A percentile compares a stretch with the other conserved stretches of the same genome.
Evolutionary conservation across 305 asterid genomes (phyloP).

Genomic region (Solanum hybrid): DNA sequence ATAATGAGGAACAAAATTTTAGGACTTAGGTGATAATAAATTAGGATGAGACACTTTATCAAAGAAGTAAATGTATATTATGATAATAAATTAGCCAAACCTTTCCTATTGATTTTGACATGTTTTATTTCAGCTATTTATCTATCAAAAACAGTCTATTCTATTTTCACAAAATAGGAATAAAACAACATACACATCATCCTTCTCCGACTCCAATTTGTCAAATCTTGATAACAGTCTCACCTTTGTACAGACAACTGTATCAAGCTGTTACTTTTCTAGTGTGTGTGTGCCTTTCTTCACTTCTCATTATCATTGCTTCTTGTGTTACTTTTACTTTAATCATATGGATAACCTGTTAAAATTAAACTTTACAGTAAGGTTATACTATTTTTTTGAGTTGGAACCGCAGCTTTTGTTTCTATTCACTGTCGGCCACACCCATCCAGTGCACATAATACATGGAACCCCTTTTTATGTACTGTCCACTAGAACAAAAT

Average conservation of each 20-base stretch:
- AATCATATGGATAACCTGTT: not conserved
- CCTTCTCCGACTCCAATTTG: not conserved
- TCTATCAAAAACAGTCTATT: not conserved
- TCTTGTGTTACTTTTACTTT: not conserved
- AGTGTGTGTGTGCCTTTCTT: not conserved
- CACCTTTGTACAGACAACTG: not conserved
- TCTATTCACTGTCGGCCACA: not conserved
- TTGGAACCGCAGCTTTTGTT: not conserved
- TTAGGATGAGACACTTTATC: not conserved
- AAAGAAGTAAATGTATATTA: not conserved
- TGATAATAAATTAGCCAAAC: not conserved
- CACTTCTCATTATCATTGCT: not conserved
- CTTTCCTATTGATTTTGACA: not conserved
- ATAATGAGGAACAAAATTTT: not conserved
- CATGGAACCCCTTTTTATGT: not conserved
- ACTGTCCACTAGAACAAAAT: not conserved
- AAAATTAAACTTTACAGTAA: not conserved
- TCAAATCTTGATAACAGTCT: not conserved
- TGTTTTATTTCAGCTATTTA: not conserved
- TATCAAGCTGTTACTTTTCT: not conserved
- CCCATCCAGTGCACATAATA: not conserved
- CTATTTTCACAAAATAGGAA: no score
- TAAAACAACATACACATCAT: not conserved
- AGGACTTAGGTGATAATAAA: not conserved
- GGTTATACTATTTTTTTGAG: not conserved